Evolutionary conservation across 192 early-diverging fungal genomes (phyloP), one percentile per base, ranked within the genome.

Genomic region (Coemansia sp.): DNA sequence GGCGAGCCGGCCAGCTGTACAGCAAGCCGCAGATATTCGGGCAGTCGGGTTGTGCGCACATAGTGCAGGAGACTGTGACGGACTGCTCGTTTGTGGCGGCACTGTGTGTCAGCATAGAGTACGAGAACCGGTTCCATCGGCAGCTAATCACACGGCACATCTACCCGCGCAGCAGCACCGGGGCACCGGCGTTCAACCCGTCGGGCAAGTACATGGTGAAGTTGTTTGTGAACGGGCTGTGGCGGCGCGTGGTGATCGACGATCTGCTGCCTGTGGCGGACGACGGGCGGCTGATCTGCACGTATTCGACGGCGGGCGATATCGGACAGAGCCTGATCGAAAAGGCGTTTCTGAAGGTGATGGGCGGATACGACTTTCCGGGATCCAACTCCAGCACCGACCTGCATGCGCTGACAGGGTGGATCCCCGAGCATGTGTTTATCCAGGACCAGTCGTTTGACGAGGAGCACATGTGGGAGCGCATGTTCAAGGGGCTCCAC

Each of bases 61-160:
- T 90, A 37, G 78, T 88, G 45, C 85, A 95, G 82, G 93, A 97
- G 67, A 86, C 92, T 15, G 95, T 97, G 2, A 94, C 91, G 3
- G 95, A 97, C 78, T 97, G 95, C 70, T 95, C 93, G 11, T 95
- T 97, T 75, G 95, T 97, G 6, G 92, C 95, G 5, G 94, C 92
- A 28, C 67, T 97, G 29, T 92, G 92, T 64, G 92, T 94, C 14
- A 82, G 89, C 31, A 87, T 91, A 2, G 87, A 86, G 30, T 92
- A 93, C 62, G 92, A 96, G 64, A 67, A 73, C 10, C 80, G 82
- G 48, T 90, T 87, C 61, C 66, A 83, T 20, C 90, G 91, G 55
- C 87, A 87, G 87, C 81, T 97, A 22, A 88, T 97, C 41, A 92
- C 92, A 28, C 82, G 82, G 10, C 89, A 91, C 74, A 89, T 97